Conservation (phyloP, 1,139 yeast species). For the Candida tropicalis region DNA sequence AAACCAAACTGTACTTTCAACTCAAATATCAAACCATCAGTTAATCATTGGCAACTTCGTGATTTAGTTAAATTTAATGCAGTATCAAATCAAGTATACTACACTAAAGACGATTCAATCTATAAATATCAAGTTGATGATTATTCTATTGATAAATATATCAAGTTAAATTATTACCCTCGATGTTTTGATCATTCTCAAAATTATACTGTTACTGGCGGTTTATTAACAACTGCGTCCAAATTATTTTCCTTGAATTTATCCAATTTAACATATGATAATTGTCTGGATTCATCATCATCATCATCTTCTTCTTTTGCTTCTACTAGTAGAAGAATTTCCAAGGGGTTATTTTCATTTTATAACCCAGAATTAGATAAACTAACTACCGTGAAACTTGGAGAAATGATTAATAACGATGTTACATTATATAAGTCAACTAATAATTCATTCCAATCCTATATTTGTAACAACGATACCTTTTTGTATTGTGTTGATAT, state of each 20-base stretch:
- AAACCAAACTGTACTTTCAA: constrained; percentile 42
- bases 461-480: constrained; percentile 82
- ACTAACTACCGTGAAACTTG: constrained; percentile 58
- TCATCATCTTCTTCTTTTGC: too few relatives aligned
- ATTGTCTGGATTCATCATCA: constrained; percentile 9
- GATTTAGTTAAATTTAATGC: constrained; percentile 62
- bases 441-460: constrained; percentile 49
- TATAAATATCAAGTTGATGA: constrained; percentile 23
- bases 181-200: constrained; percentile 63
- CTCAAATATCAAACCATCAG: constrained; percentile 31
- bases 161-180: constrained; percentile 58
- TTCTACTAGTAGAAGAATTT: constrained; percentile 21
- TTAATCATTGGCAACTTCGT: constrained; percentile 86
- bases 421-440: constrained; percentile 57
- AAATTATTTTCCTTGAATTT: constrained; percentile 31
- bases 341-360: constrained; percentile 65
- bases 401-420: constrained; percentile 82
- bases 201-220: constrained; percentile 70
- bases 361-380: constrained; percentile 51
- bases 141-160: constrained; percentile 28
- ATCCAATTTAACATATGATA: constrained; percentile 22
- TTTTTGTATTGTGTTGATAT: constrained; percentile 68
- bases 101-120: constrained; percentile 36
- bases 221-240: constrained; percentile 46
- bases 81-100: constrained; percentile 31